A percentile compares a stretch with the other conserved stretches of the same genome.
These are phyloP conservation scores for Ascomycota sp. DNA, from an alignment of 2,329 filamentous ascomycete genomes.

Conservation along the genomic window DNA sequence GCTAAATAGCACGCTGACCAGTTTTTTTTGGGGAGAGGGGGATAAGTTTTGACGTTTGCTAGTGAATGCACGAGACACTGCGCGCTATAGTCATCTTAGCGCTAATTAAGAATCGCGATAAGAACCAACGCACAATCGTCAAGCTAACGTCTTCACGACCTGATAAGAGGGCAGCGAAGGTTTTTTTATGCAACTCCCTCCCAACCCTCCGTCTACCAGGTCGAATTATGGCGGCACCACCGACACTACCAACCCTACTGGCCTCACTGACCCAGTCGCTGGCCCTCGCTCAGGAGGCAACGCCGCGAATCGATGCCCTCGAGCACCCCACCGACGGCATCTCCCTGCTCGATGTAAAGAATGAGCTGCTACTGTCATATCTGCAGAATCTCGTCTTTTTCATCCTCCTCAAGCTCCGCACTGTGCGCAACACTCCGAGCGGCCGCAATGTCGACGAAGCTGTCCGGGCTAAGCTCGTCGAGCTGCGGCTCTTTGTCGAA, in stretches of 20 bases:
- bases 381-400: conserved; percentile 85
- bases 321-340: conserved; percentile 70
- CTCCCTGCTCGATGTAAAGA: conserved; percentile 86
- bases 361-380: conserved; percentile 91
- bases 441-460: conserved; percentile 26
- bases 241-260: conserved; percentile 27
- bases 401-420: conserved; percentile 60
- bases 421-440: conserved; percentile 16
- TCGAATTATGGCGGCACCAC: conserved; percentile 25
- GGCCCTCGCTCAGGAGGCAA: conserved; percentile 43
- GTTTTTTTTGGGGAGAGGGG: too few species aligned
- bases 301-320: conserved; percentile 40
- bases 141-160: too few species aligned
- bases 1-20: too few species aligned
- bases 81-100: too few species aligned
- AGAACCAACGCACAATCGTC: too few species aligned
- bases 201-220: conserved; percentile 1
- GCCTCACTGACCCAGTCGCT: conserved; percentile 37
- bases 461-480: conserved; percentile 70
- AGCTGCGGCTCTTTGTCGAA: conserved; percentile 81
- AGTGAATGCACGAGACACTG: too few species aligned
- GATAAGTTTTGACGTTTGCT: too few species aligned
- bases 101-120: too few species aligned
- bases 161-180: too few species aligned
- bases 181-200: not conserved